Evolutionary conservation across 805 yeast genomes (phyloP), one percentile per base, ranked within the genome.

Genomic region (Candida sakaeoensis): DNA sequence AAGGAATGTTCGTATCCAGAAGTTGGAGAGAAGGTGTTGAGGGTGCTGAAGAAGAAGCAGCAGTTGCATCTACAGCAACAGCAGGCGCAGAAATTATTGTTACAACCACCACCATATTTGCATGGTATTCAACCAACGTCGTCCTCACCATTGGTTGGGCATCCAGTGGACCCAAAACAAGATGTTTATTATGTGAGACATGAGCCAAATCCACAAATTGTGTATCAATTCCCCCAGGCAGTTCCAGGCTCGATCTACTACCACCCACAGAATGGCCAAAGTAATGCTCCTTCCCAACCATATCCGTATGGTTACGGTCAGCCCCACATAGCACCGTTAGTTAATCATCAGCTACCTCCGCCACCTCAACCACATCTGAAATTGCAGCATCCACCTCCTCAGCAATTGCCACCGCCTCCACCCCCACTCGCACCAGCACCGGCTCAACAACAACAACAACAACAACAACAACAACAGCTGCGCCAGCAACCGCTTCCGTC

Each of bases 1-100:
- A 65, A 64, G 39, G 51, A 43, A 13, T 67, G 72, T 40, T 49
- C 50, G 18, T 67, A 67, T 43, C 71, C 72, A 4, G 48, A 39
- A 33, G 52, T 49, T n/a, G 70, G 71, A 4, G 70, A 66, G 40
- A 53, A 53, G 35, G 69, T 65, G 3, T 42, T 58, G 13, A 41
- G 70, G 13, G 64, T 61, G 1, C 49, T 54, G 23, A 50, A 52
- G 25, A 37, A 38, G 44, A 43, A 34, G 23, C 47, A 43, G 23
- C 33, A 28, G 18, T 39, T 24, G 22, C 36, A 41, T 17, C 33
- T 26, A 18, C 36, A 34, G 29, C 30, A n/a, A 13, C 17, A 21
- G 6, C 26, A 19, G 14, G 36, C 26, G 12, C 36, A 32, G 14
- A 16, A 14, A 27, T n/a, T n/a, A 6, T 15, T 15, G 18, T 16